Evolutionary conservation across 345 rosid species (phyloP), one percentile per base, ranked within the genome.

Genomic region (Moricandia arvensis): DNA sequence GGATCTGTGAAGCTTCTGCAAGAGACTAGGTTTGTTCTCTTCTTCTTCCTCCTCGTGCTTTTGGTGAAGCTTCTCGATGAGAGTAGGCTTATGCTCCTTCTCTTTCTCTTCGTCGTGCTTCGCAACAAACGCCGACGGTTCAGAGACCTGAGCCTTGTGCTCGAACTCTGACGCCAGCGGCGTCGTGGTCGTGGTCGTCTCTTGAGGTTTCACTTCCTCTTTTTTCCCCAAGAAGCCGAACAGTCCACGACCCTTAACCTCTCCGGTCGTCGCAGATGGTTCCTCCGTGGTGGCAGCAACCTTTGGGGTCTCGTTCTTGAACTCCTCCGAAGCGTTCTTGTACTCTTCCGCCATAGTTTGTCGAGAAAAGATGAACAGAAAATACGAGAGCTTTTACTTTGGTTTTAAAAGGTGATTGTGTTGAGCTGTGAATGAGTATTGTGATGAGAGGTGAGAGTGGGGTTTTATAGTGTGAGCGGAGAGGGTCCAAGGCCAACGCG

Each of bases 221-320:
- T 87, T 86, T 77, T 87, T 89, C 78, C 78, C 67, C 79, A 86
- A 0, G 89, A 93, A 87, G 84, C 86, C 93, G 68, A 91, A 86
- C 75, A 90, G 0, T 41, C 98, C 98, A 0, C 97, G 89, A 57
- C 85, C 90, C 77, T 58, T 82, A 73, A 73, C 51, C 84, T 88
- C 97, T 62, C 65, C 65, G 0, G 68, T 55, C 4, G 66, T 45
- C 34, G 75, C 80, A 0, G 79, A 12, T 68, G 74, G 2, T 11
- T 68, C 69, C 16, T 68, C 72, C 71, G 58, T 62, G 71, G 54
- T 58, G 75, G 21, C 11, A 75, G 21, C 11, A 75, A 33, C 45
- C 82, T 16, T 66, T 35, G 75, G 82, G 51, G 71, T 63, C 80
- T 84, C 85, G 77, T 85, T 84, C 71, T 65, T 65, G 69, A 65